A percentile compares a stretch with the other conserved stretches of the same genome.
These are phyloP conservation scores for Truncatella angustata DNA, from an alignment of 2,329 filamentous ascomycete genomes.

Conservation along the genomic window DNA sequence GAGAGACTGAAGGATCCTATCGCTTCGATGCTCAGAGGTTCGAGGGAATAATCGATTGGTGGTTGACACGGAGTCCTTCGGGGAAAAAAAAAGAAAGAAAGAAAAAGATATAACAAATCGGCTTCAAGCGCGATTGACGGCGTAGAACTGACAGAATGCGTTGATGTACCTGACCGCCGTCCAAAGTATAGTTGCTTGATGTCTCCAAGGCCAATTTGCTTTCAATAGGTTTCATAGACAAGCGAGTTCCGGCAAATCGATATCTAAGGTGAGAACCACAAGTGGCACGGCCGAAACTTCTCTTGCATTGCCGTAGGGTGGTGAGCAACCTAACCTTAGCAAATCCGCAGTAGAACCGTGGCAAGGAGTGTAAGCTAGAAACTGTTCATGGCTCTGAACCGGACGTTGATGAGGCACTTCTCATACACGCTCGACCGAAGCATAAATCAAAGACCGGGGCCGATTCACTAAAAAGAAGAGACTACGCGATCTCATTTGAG, in stretches of 20 bases:
- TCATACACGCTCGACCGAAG: constrained; percentile 6
- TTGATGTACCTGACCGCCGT: too few species aligned
- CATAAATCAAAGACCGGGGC: constrained; percentile 5
- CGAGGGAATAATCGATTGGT: neutral
- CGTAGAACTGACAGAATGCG: too few species aligned
- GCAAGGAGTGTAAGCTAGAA: constrained; percentile 7
- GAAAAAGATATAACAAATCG: neutral
- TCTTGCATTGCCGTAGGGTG: constrained; percentile 3
- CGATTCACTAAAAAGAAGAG: constrained; percentile 8
- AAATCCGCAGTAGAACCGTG: constrained; percentile 2
- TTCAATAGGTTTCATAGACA: constrained; percentile 1
- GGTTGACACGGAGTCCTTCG: too few species aligned
- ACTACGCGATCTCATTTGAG: neutral
- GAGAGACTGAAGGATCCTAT: neutral
- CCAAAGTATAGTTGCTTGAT: neutral
- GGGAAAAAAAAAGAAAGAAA: too few species aligned
- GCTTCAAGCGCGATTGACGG: neutral
- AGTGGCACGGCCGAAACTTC: neutral
- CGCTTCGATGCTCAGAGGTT: neutral
- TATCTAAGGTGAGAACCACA: neutral
- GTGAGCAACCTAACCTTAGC: neutral
- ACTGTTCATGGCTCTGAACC: constrained; percentile 7
- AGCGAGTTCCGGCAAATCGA: neutral
- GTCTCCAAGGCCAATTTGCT: neutral
- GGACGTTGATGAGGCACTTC: constrained; percentile 11